Evolutionary conservation across 2,329 filamentous ascomycete species (phyloP), one percentile per base, ranked within the genome.

Genomic region (Claviceps spartinae): DNA sequence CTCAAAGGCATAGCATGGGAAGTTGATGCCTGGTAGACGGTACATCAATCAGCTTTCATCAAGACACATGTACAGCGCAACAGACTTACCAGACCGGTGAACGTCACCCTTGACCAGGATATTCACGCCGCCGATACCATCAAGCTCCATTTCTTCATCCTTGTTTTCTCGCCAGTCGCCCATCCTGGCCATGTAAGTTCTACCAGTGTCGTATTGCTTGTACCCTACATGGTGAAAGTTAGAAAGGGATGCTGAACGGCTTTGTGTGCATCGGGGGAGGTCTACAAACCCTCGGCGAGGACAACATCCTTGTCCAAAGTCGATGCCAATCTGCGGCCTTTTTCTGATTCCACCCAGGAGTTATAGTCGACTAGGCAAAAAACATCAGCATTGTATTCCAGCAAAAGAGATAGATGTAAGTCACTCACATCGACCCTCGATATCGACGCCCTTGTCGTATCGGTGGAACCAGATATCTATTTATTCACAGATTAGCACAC

Each of bases 91-190:
- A 63, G 91, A 88, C 72, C 93, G 82, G 69, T 98, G 93, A 11
- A 98, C 91, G 67, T 98, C 91, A 5, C 89, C 93, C 73, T 98
- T 98, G 59, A 98, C 93, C 46, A 98, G 73, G 62, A 98, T 96
- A 68, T 91, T 97, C 56, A 98, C 93, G 61, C 93, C 93, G 58
- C 93, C 93, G 67, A 98, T 89, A 55, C 91, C 93, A 65, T 98
- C 93, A 48, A 98, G 84, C 58, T 89, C 82, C 30, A 97, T 81
- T 69, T 97, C 90, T 56, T 88, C 83, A 62, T 97, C 87, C 67
- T 94, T 94, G 72, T 97, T 85, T 54, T 88, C 79, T 56, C 86
- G 81, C 85, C 90, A 93, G 69, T 97, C 87, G 59, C 93, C 93
- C 82, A 95, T 88, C 55, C 72, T 79, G 20, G 86, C 88, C 82